Evolutionary conservation across 352 stramenopile genomes (phyloP), one percentile per base, ranked within the genome.

Genomic region (Phytopythium mirpurense): DNA sequence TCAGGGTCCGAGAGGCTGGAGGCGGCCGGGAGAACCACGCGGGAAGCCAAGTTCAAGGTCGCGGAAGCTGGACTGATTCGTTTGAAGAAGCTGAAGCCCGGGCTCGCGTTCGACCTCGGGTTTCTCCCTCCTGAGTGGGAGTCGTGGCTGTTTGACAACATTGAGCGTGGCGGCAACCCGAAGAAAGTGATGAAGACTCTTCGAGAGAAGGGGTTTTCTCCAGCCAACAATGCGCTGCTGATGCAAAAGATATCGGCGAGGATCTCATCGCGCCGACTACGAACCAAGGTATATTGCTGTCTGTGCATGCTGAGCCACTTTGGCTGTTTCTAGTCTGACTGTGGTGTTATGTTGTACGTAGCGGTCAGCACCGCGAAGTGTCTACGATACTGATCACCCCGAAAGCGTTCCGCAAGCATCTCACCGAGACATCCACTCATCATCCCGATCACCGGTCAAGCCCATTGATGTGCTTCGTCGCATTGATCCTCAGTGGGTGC

Each of bases 1-100:
- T 66, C 56, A 10, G 64, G 69, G n/a, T 43, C 47, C 32, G 63
- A 75, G 46, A 65, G 41, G 24, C 58, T 89, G 3, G 67, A 78
- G 54, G 64, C 63, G 1, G 52, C 70, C 4, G 78, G 78, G 0
- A 78, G 69, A 50, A 82, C 71, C 4, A 86, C 76, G 2, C 74
- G 74, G 51, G 78, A 92, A 45, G 78, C 81, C 50, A 92, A 92
- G 48, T 84, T 87, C 62, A 77, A 78, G 46, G 78, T 65, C 36
- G 81, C 78, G 1, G 72, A 90, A 48, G 64, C 67, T 26, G 81
- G 63, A 14, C 44, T 91, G 16, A 61, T 72, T 24, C 70, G 65
- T 38, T 65, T 89, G 19, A 71, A 76, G 36, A 79, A 78, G 45
- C 62, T 90, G 10, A 77, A 86, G 51, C 78, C 81, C 11, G 77